Evolutionary conservation across 352 stramenopile species (phyloP), one percentile per base, ranked within the genome.

Genomic region (Phytophthora macrochlamydospora): DNA sequence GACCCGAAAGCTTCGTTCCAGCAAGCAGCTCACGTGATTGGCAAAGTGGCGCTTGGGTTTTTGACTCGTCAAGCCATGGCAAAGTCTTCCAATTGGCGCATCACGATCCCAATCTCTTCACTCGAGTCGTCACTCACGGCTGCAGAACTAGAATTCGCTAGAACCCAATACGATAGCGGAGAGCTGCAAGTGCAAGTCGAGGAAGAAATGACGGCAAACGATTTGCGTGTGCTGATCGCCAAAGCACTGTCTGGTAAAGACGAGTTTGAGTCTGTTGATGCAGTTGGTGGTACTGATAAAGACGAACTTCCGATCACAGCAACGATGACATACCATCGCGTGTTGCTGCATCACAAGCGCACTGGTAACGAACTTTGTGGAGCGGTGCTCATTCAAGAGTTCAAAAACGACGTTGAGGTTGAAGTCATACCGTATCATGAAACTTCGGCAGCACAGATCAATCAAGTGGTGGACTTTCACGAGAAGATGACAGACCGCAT

Each of bases 161-260:
- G 46, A 1, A 32, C 18, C 18, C 18, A 49, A 35, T 40, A 68
- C 42, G 62, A 69, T 2, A 42, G 62, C 2, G 50, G 72, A 13
- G 33, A 65, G 9, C 33, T 73, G 4, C 45, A 78, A 4, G 42
- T 94, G 2, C 59, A 75, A 38, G 76, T 91, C 7, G 75, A 81
- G 24, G 61, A 64, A 35, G 38, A 56, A 9, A 94, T 88, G 76
- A 92, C 80, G 1, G 82, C 86, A 31, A 89, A 90, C 18, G 69
- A 79, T 37, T 64, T 94, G 12, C 78, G 83, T 2, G 53, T 79
- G 35, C 52, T 42, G 1, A 72, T 94, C 32, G 82, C 86, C 14
- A 63, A 75, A 14, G 62, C 53, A 3, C 58, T 94, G 0, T 79
- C 71, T 7, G 59, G 53, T 28, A 68, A 69, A 28, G 51, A 75